A percentile compares a stretch with the other conserved stretches of the same genome.
These are phyloP conservation scores for Candida verbasci DNA, from an alignment of 805 yeast species.

Conservation along the genomic window DNA sequence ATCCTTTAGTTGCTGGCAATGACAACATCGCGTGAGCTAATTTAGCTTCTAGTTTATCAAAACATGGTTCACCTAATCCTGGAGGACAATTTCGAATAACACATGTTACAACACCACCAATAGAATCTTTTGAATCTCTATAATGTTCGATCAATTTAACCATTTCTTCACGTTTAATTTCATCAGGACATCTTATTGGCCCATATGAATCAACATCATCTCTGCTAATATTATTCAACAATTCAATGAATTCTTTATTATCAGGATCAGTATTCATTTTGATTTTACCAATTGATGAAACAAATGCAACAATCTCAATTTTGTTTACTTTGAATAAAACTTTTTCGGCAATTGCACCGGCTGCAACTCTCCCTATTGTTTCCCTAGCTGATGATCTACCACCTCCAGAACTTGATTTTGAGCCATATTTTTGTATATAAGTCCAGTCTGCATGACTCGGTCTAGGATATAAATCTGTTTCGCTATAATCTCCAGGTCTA, in stretches of 20 bases:
- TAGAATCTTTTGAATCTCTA: slow-evolving; percentile 84
- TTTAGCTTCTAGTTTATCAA: slow-evolving; percentile 92
- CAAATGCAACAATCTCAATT: slow-evolving; percentile 95
- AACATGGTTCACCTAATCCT: slow-evolving; percentile 97
- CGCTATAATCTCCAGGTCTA: slow-evolving; percentile 93
- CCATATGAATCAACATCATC: slow-evolving; percentile 84
- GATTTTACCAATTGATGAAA: slow-evolving; percentile 82
- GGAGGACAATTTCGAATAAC: slow-evolving; percentile 90
- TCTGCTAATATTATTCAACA: slow-evolving; percentile 75
- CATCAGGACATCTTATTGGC: slow-evolving; percentile 92
- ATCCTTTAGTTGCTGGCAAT: slow-evolving; percentile 96
- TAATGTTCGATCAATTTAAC: slow-evolving; percentile 80
- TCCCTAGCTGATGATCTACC: slow-evolving; percentile 97
- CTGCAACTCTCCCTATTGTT: slow-evolving; percentile 98
- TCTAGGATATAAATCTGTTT: slow-evolving; percentile 92
- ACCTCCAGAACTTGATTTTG: slow-evolving; percentile 94
- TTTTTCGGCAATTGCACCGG: slow-evolving; percentile 97
- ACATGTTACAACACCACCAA: slow-evolving; percentile 98
- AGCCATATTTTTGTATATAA: slow-evolving; percentile 83
- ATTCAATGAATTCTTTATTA: slow-evolving; percentile 57
- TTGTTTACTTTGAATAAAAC: slow-evolving; percentile 60
- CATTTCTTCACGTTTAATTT: slow-evolving; percentile 68
- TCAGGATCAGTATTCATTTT: slow-evolving; percentile 71
- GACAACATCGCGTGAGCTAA: slow-evolving; percentile 98
- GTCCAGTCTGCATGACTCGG: slow-evolving; percentile 98